Conservation (phyloP, 73 alveolate genomes). For the Paramecium pentaurelia region DNA sequence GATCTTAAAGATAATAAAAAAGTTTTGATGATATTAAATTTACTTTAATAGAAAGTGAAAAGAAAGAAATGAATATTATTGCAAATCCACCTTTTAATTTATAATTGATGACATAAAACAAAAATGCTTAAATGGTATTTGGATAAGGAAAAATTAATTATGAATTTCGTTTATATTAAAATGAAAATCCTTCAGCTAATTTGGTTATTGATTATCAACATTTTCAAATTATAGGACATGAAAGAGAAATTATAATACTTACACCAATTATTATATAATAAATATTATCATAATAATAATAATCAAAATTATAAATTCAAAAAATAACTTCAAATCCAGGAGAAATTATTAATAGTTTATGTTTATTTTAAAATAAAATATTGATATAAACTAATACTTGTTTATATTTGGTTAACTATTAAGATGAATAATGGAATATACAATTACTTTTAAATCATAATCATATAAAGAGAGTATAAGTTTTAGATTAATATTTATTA, state of each 20-base stretch:
- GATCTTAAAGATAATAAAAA: neutral
- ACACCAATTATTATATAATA: neutral
- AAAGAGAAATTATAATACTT: neutral
- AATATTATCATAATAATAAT: neutral
- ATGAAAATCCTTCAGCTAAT: neutral
- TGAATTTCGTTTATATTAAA: neutral
- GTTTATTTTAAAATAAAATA: neutral
- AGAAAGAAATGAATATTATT: neutral
- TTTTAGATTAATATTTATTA: neutral
- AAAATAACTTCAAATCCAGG: neutral
- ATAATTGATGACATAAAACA: neutral
- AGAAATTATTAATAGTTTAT: neutral
- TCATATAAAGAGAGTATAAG: neutral
- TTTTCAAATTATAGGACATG: neutral
- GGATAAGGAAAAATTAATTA: neutral
- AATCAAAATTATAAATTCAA: neutral
- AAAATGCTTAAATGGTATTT: neutral
- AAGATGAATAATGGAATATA: neutral
- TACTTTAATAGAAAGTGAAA: neutral
- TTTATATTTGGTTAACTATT: neutral
- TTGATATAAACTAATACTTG: neutral
- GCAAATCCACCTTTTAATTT: neutral
- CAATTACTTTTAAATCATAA: neutral
- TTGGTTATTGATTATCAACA: neutral
- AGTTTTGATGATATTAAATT: neutral